Evolutionary conservation across 176 grass and related monocot genomes (phyloP).

Genomic region (Areca catechu): DNA sequence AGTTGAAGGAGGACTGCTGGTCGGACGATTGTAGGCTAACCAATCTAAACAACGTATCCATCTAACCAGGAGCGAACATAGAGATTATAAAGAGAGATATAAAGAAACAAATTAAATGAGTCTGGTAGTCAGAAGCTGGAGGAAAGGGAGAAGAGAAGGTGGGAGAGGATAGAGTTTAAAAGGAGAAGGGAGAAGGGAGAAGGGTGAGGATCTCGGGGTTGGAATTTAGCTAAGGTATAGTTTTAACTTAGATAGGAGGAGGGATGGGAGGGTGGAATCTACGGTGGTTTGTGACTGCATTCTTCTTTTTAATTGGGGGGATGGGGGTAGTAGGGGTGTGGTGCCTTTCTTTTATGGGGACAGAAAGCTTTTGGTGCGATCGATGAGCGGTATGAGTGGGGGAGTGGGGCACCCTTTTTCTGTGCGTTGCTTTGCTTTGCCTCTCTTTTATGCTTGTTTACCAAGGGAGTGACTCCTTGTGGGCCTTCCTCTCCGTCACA

Average conservation of each 20-base stretch:
- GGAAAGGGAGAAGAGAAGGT: slow-evolving; percentile 8
- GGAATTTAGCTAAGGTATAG: too few relatives aligned
- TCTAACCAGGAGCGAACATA: slow-evolving; percentile 32
- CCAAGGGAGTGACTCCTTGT: too few relatives aligned
- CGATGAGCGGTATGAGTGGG: background rate
- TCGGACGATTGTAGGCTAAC: slow-evolving; percentile 84
- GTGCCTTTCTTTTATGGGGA: background rate
- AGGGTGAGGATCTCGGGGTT: background rate
- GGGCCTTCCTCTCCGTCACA: too few relatives aligned
- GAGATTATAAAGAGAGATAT: background rate
- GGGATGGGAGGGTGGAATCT: background rate
- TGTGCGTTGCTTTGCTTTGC: slow-evolving; percentile 13
- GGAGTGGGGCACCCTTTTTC: slow-evolving; percentile 1
- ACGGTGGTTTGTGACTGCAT: slow-evolving; percentile 3
- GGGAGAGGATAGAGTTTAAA: background rate
- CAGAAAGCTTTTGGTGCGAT: too few relatives aligned
- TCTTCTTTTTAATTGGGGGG: background rate
- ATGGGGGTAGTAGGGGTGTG: slow-evolving; percentile 3
- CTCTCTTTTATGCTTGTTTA: too few relatives aligned
- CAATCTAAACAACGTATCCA: slow-evolving; percentile 97
- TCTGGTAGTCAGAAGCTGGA: background rate
- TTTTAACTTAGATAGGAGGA: slow-evolving; percentile 14
- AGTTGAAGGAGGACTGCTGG: slow-evolving; percentile 79
- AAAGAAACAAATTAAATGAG: background rate
- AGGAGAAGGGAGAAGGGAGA: background rate